Evolutionary conservation across 2,329 filamentous ascomycete genomes (phyloP).

Genomic region (Neurospora sp.): DNA sequence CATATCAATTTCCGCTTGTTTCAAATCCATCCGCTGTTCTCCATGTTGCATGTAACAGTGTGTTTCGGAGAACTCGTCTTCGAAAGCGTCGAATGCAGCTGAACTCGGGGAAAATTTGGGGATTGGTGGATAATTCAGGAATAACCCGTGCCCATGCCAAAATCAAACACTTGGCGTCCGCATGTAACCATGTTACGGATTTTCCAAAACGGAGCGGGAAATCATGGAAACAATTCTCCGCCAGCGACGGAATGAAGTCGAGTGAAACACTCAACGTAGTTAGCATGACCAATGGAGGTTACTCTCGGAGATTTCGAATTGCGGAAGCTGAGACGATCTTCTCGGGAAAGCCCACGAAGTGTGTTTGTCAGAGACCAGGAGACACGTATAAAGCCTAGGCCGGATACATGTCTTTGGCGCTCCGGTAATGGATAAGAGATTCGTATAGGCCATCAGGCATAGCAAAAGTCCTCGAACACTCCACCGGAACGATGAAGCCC

Average conservation of each 20-base stretch:
- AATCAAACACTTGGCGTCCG: no score
- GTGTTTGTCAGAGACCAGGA: background rate
- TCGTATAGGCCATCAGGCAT: background rate
- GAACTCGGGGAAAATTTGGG: background rate
- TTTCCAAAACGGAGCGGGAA: background rate
- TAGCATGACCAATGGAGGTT: background rate
- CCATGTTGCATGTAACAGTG: background rate
- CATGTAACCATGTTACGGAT: background rate
- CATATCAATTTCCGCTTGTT: background rate
- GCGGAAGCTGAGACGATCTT: background rate
- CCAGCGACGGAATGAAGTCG: background rate
- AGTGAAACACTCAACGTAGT: background rate
- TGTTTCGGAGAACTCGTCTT: background rate
- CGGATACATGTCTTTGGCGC: background rate
- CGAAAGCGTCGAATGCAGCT: background rate
- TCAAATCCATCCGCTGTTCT: background rate
- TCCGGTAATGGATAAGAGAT: no score
- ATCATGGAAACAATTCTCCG: background rate
- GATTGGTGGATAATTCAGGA: background rate
- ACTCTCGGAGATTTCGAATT: background rate
- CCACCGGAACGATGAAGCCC: conserved; percentile 6
- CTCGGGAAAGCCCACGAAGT: background rate
- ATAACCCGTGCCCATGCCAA: background rate
- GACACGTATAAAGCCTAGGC: background rate
- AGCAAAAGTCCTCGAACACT: background rate